Base-by-base conservation (phyloP, 2,329 filamentous ascomycete genomes). In the Hypoxylon sp. region DNA sequence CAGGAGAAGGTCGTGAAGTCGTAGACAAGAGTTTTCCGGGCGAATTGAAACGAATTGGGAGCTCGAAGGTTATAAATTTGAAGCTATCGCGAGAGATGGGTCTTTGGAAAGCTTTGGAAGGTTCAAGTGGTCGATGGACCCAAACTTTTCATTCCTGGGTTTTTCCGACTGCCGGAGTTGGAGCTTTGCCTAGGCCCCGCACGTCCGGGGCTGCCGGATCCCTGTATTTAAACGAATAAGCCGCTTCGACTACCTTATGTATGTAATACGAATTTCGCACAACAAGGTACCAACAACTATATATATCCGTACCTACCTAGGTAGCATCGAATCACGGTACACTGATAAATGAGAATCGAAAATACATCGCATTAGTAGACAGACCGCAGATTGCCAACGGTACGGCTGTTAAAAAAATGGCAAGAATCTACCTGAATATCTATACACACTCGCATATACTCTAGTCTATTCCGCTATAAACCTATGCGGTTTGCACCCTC, bases 31-130 rank as follows among this genome's bases (percentile, higher is more conserved):
- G 46, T 54, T 59, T 60, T 61, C 34, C 32, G 43, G 41, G 19
- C 14, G 19, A 61, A 58, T 5, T 51, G 55, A 23, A 34, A 61
- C 39, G 50, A 65, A 58, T 64, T 57, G 52, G 30, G 30, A 61
- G 51, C 61, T 68, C 23, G 57, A 41, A 21, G 34, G 45, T 57
- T 32, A n/a, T 53, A 62, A 70, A 69, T 62, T 54, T 73, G 74
- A 75, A 71, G 74, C 74, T 75, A 75, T 75, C 74, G 59, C 71
- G 67, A 70, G 54, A 60, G 12, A 70, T 70, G 71, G 71, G 61
- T 64, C 62, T 69, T 68, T 70, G 51, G 74, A 75, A 75, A 72
- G 73, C 70, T 74, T 72, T 75, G 61, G 74, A 75, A 75, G 68
- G 53, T 74, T 68, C 65, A 71, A 69, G 58, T 64, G 60, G 52